Conservation (phyloP, 208 protist genomes). For the Leishmania mexicana region DNA sequence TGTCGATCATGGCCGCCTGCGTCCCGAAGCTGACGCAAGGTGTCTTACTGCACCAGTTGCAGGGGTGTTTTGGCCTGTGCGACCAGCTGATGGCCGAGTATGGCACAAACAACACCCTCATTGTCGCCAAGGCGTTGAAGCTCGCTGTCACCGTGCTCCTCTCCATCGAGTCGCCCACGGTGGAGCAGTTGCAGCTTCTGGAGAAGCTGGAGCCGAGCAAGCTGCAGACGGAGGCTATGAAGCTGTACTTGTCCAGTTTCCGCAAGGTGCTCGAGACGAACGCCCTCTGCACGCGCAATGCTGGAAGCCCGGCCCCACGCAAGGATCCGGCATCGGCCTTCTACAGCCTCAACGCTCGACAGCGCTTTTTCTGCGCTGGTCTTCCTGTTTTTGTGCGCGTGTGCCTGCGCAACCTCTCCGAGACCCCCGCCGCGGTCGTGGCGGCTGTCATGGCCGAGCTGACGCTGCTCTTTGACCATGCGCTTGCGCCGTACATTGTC, state of each 20-base stretch:
- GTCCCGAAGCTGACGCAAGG: slow-evolving; percentile 73
- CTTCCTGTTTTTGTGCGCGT: slow-evolving; percentile 61
- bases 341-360: slow-evolving; percentile 27
- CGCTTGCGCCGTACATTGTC: slow-evolving; percentile 82
- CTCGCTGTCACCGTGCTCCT: slow-evolving; percentile 70
- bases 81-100: slow-evolving; percentile 83
- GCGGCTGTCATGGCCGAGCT: slow-evolving; percentile 52
- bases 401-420: slow-evolving; percentile 68
- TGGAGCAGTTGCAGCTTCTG: slow-evolving; percentile 42
- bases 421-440: slow-evolving; percentile 57
- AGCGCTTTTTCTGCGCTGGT: slow-evolving; percentile 42
- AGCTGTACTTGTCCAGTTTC: slow-evolving; percentile 73
- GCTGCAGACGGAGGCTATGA: slow-evolving; percentile 63
- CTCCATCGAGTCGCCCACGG: slow-evolving; percentile 53
- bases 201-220: slow-evolving; percentile 78
- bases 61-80: slow-evolving; percentile 44
- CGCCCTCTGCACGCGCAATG: slow-evolving; percentile 42
- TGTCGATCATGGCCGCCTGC: slow-evolving; percentile 78
- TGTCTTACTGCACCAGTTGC: slow-evolving; percentile 59
- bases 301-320: not conserved
- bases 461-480: slow-evolving; percentile 56
- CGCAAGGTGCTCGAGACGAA: slow-evolving; percentile 82
- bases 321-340: slow-evolving; percentile 21
- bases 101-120: slow-evolving; percentile 52
- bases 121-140: slow-evolving; percentile 77